These are phyloP conservation scores for Erodium maritimum DNA, from an alignment of 345 rosid species.

Conservation along the genomic window DNA sequence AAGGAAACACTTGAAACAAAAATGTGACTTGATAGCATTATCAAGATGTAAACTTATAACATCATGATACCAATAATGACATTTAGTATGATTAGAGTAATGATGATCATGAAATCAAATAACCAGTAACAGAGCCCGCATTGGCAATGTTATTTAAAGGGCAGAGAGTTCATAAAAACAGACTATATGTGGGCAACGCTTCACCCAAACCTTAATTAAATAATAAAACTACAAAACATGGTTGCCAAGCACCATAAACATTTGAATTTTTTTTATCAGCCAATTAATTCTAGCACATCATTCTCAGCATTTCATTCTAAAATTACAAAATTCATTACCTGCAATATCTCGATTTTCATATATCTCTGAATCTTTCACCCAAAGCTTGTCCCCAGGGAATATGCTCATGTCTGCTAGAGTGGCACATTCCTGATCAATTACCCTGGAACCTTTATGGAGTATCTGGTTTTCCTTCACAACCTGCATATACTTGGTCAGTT, in stretches of 20 bases:
- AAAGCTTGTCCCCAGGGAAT: conserved; percentile 89
- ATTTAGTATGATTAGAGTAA: too few relatives aligned
- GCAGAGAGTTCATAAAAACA: too few relatives aligned
- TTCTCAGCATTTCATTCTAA: not conserved
- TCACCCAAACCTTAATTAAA: too few relatives aligned
- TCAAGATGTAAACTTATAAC: too few relatives aligned
- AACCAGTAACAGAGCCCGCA: too few relatives aligned
- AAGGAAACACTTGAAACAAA: not conserved
- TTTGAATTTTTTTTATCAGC: too few relatives aligned
- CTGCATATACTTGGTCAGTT: conserved; percentile 25
- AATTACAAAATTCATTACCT: conserved; percentile 33
- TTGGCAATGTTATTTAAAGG: too few relatives aligned
- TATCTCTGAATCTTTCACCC: conserved; percentile 93
- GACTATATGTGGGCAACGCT: too few relatives aligned
- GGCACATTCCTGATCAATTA: conserved; percentile 73
- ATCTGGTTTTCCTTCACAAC: conserved; percentile 92
- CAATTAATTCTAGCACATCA: conserved; percentile 5
- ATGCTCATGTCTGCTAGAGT: conserved; percentile 94
- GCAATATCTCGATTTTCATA: conserved; percentile 96
- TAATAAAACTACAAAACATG: too few relatives aligned
- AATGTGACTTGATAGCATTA: not conserved
- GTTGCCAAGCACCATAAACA: too few relatives aligned
- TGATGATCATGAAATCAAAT: too few relatives aligned
- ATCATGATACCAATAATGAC: too few relatives aligned
- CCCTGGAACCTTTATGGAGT: conserved; percentile 70